Evolutionary conservation across 768 basidiomycete genomes (phyloP).

Genomic region (Tubosaeta sp.): DNA sequence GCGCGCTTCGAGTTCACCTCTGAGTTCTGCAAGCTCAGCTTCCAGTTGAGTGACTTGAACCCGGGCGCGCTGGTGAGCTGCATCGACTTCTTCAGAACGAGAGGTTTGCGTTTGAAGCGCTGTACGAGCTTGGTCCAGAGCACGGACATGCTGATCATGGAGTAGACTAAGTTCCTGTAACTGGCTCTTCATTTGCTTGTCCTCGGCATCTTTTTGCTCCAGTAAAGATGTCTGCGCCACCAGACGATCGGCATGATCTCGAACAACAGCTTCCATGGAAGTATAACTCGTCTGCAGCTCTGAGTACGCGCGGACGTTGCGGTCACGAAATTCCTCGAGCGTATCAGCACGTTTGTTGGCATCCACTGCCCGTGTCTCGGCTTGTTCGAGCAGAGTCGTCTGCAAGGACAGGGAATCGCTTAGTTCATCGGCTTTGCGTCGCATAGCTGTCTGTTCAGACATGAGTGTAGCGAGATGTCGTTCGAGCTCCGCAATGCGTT

Average conservation of each 20-base stretch:
- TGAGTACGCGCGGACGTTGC: conserved; percentile 57
- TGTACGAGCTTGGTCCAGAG: conserved; percentile 78
- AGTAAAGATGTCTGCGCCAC: conserved; percentile 67
- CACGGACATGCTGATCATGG: conserved; percentile 80
- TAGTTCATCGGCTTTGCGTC: conserved; percentile 69
- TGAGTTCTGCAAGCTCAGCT: conserved; percentile 70
- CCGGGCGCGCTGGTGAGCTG: conserved; percentile 64
- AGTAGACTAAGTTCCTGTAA: conserved; percentile 66
- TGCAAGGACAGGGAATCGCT: conserved; percentile 71
- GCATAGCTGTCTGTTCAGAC: conserved; percentile 59
- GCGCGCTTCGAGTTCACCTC: conserved; percentile 75
- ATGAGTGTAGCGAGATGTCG: conserved; percentile 57
- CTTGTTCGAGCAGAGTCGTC: conserved; percentile 71
- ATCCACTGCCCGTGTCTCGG: conserved; percentile 73
- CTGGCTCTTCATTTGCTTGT: conserved; percentile 56
- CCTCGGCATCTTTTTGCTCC: conserved; percentile 79
- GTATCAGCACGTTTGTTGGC: conserved; percentile 72
- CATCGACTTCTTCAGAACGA: conserved; percentile 76
- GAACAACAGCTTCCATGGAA: conserved; percentile 56
- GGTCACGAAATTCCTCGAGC: conserved; percentile 65
- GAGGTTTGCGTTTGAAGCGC: conserved; percentile 74
- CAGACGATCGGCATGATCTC: conserved; percentile 74
- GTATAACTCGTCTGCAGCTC: conserved; percentile 65
- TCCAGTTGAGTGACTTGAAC: conserved; percentile 70
- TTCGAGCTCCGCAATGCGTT: conserved; percentile 74